phyloP scores from a whole-genome alignment of 345 rosid genomes.

The Ceriops decandra region DNA sequence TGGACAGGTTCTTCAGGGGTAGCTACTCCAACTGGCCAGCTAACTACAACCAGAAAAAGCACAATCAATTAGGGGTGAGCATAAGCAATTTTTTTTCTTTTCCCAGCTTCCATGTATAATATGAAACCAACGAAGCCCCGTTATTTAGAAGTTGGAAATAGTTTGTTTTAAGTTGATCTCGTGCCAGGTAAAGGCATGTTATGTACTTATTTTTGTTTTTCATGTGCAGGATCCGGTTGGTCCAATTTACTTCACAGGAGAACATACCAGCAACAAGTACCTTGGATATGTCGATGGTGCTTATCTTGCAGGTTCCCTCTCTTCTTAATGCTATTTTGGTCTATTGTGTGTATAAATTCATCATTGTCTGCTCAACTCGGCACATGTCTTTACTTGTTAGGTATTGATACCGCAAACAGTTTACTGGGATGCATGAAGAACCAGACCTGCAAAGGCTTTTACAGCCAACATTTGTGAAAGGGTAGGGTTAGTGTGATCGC shows the following conservation, averaged over 20 bases:
- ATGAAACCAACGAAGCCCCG: too few relatives aligned
- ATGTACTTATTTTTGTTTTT: too few relatives aligned
- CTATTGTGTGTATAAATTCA: neutral
- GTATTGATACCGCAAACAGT: conserved; percentile 20
- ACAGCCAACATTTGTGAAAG: neutral
- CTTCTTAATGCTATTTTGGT: neutral
- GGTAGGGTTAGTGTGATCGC: too few relatives aligned
- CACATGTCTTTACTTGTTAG: neutral
- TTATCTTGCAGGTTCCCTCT: conserved; percentile 25
- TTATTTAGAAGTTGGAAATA: too few relatives aligned
- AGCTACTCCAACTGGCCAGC: conserved; percentile 23
- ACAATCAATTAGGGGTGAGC: conserved; percentile 17
- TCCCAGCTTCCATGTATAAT: neutral
- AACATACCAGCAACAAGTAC: conserved; percentile 25
- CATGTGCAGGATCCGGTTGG: conserved; percentile 24
- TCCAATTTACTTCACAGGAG: conserved; percentile 37
- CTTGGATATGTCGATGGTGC: conserved; percentile 30
- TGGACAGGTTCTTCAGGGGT: conserved; percentile 16
- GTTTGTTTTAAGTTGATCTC: too few relatives aligned
- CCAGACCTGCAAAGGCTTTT: conserved; percentile 7
- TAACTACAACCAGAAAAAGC: conserved; percentile 4
- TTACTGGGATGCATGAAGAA: conserved; percentile 14
- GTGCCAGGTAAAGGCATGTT: too few relatives aligned
- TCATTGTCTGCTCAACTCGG: neutral
- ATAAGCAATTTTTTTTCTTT: neutral